Conservation (phyloP, 345 rosid genomes). For the Aquilaria yunnanensis region DNA sequence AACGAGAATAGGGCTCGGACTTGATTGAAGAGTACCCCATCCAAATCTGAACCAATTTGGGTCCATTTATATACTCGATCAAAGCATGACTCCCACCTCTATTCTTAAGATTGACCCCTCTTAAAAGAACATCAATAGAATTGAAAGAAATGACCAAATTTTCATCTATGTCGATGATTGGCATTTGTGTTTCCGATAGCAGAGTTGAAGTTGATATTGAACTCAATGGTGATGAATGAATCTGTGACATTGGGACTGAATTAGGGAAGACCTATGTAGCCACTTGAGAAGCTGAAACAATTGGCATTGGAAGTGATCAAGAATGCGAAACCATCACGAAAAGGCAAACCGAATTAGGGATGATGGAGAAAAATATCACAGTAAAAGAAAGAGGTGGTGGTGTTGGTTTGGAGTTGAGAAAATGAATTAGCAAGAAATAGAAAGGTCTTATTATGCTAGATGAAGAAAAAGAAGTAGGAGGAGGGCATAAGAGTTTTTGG, state of each 20-base stretch:
- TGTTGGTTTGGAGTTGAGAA: slow-evolving; percentile 44
- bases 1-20: slow-evolving; percentile 41
- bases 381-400: slow-evolving; percentile 54
- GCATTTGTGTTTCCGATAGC: slow-evolving; percentile 48
- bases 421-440: slow-evolving; percentile 46
- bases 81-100: slow-evolving; percentile 52
- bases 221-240: slow-evolving; percentile 67
- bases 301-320: slow-evolving; percentile 66
- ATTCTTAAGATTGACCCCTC: slow-evolving; percentile 56
- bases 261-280: slow-evolving; percentile 63
- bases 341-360: slow-evolving; percentile 45
- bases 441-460: slow-evolving; percentile 50
- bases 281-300: slow-evolving; percentile 52
- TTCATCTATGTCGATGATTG: slow-evolving; percentile 67
- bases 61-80: slow-evolving; percentile 59
- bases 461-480: slow-evolving; percentile 25
- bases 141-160: slow-evolving; percentile 43
- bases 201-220: slow-evolving; percentile 58
- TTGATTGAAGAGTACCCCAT: slow-evolving; percentile 38
- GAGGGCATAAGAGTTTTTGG: slow-evolving; percentile 36
- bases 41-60: slow-evolving; percentile 60
- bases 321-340: slow-evolving; percentile 77
- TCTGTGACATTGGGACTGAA: slow-evolving; percentile 31
- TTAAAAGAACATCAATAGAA: slow-evolving; percentile 36
- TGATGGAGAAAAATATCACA: slow-evolving; percentile 62